Evolutionary conservation across 75 land plant species (phyloP), one percentile per base, ranked within the genome.

Genomic region (Selaginella tamariscina): DNA sequence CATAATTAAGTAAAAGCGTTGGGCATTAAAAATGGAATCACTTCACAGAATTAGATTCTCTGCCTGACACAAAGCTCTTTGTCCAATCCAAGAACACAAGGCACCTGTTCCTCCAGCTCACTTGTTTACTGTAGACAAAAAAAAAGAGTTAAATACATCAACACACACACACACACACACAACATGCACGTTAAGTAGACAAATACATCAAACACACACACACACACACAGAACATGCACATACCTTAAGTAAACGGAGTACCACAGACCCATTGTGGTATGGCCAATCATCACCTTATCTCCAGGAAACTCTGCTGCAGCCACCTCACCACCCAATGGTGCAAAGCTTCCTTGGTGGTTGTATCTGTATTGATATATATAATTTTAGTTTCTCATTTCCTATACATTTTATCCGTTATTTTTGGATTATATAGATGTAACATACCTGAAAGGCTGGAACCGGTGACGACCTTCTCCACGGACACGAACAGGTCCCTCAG

Each of bases 221-320:
- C 11, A 64, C 13, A 64, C 30, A 64, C 21, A 29, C 18, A 1
- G 23, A 64, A 26, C 55, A 22, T 1, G 32, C 20, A 32, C 22
- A 69, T 72, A 81, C 91, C 91, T 88, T 23, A 89, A 86, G 80
- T 90, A 90, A 9, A 90, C 82, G 70, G 95, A 89, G 70, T 89
- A 89, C 95, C 95, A 89, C n/a, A 89, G 92, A 91, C 95, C 87
- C 72, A 86, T 89, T 32, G 81, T 78, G 75, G 92, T 90, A 28
- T 74, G 88, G 2, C 96, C 96, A 24, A 90, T 80, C 5, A 88
- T 83, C 5, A 90, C 80, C 96, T 92, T 32, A 92, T n/a, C n/a
- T n/a, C n/a, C n/a, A n/a, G n/a, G n/a, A n/a, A n/a, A n/a, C n/a
- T n/a, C n/a, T n/a, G n/a, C 96, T 31, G 92, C 96, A 67, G 96